Conservation (phyloP, 495 filamentous ascomycete genomes). For the Penicillium subrubescens region DNA sequence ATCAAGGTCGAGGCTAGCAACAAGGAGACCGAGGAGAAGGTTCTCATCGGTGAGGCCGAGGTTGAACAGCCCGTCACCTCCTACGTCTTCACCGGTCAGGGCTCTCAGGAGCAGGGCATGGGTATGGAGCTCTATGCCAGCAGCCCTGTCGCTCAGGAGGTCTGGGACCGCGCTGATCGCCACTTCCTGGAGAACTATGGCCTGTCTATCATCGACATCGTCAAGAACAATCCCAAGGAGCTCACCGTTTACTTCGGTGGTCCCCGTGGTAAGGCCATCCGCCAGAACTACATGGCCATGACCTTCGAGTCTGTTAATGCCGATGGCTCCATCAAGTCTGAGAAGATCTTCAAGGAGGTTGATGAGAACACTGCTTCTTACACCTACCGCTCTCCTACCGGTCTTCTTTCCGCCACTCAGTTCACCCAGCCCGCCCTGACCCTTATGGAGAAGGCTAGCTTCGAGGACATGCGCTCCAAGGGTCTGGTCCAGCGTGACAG, state of each 20-base stretch:
- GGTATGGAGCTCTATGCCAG: conserved; percentile 97
- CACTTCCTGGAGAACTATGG: conserved; percentile 99
- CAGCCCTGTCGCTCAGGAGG: conserved; percentile 90
- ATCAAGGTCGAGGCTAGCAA: conserved; percentile 97
- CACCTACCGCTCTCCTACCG: conserved; percentile 94
- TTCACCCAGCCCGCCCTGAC: conserved; percentile 98
- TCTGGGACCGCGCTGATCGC: conserved; percentile 97
- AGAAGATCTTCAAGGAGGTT: conserved; percentile 99
- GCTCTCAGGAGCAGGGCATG: conserved; percentile 98
- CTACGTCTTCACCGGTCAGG: conserved; percentile 98
- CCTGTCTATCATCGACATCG: conserved; percentile 96
- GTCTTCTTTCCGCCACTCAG: conserved; percentile 94
- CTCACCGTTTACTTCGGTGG: conserved; percentile 98
- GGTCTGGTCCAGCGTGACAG: conserved; percentile 94
- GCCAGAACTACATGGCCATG: conserved; percentile 99
- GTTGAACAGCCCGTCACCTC: conserved; percentile 97
- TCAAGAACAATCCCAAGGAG: conserved; percentile 99
- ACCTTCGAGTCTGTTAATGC: conserved; percentile 94
- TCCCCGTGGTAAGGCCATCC: conserved; percentile 93
- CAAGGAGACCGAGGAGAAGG: conserved; percentile 92
- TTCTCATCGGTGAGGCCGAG: conserved; percentile 91
- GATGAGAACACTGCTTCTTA: conserved; percentile 89
- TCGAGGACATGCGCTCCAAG: conserved; percentile 98
- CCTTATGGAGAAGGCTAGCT: conserved; percentile 99
- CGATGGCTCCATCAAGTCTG: conserved; percentile 91